These are phyloP conservation scores for Triticum turgidum DNA, from an alignment of 176 grass and related monocot genomes.

Conservation along the genomic window DNA sequence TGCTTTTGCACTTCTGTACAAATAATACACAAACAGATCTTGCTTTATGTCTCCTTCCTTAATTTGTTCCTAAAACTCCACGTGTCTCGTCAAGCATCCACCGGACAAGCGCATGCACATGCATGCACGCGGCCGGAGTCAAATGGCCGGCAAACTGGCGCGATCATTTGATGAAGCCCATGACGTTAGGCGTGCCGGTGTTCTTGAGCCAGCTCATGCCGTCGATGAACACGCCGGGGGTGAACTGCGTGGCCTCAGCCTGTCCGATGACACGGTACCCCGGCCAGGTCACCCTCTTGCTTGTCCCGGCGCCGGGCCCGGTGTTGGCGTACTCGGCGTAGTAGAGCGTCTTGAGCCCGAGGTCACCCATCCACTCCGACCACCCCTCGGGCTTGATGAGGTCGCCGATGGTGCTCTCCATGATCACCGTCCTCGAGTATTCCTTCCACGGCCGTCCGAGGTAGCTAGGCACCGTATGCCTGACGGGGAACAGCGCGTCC, in stretches of 20 bases:
- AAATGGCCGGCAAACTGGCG: neutral
- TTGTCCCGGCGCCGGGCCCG: conserved; percentile 69
- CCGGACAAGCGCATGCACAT: neutral
- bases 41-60: neutral
- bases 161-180: conserved; percentile 56
- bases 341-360: conserved; percentile 67
- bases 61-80: neutral
- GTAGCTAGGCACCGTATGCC: conserved; percentile 55
- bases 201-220: conserved; percentile 54
- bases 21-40: neutral
- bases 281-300: conserved; percentile 56
- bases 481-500: conserved; percentile 44
- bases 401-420: conserved; percentile 76
- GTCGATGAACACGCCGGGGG: conserved; percentile 48
- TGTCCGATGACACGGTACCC: conserved; percentile 69
- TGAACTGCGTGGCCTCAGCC: conserved; percentile 64
- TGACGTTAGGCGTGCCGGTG: conserved; percentile 53
- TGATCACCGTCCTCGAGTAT: conserved; percentile 63
- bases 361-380: conserved; percentile 55
- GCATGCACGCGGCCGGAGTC: neutral
- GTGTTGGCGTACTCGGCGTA: conserved; percentile 86
- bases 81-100: neutral
- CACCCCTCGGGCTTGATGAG: conserved; percentile 73
- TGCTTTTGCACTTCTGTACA: neutral
- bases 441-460: conserved; percentile 87